These are phyloP conservation scores for Talaromyces sp. DNA, from an alignment of 2,329 filamentous ascomycete species.

Conservation along the genomic window DNA sequence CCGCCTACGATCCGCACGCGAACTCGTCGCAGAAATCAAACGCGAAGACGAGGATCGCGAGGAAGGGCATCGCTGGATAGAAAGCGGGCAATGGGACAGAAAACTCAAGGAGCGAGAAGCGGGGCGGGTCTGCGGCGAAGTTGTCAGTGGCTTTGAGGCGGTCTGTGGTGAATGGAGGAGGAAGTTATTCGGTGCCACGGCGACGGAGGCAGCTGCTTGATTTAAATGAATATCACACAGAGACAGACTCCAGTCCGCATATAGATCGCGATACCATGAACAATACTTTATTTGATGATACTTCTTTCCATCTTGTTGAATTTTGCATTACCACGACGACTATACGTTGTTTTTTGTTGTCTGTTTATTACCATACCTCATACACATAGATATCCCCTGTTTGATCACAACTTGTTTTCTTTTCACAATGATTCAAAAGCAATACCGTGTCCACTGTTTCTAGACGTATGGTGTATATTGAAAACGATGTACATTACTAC, in stretches of 20 bases:
- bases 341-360: neutral
- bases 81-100: slow-evolving; percentile 77
- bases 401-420: neutral
- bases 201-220: slow-evolving; percentile 28
- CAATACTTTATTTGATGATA: neutral
- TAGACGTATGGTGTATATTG: neutral
- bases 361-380: slow-evolving; percentile 3
- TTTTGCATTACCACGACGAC: neutral
- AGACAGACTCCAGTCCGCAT: neutral
- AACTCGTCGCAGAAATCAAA: slow-evolving; percentile 80
- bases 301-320: neutral
- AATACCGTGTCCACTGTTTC: neutral
- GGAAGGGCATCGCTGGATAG: slow-evolving; percentile 77
- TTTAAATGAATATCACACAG: neutral
- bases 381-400: slow-evolving; percentile 15
- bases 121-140: slow-evolving; percentile 76
- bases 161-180: slow-evolving; percentile 82
- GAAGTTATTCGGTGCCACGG: slow-evolving; percentile 57
- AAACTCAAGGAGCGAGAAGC: slow-evolving; percentile 74
- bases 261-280: slow-evolving; percentile 4
- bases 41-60: slow-evolving; percentile 78
- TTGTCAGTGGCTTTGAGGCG: slow-evolving; percentile 88
- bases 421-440: neutral
- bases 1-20: slow-evolving; percentile 74
- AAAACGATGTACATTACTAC: neutral